These are phyloP conservation scores for Sinapis alba DNA, from an alignment of 441 rosid species.

Conservation along the genomic window DNA sequence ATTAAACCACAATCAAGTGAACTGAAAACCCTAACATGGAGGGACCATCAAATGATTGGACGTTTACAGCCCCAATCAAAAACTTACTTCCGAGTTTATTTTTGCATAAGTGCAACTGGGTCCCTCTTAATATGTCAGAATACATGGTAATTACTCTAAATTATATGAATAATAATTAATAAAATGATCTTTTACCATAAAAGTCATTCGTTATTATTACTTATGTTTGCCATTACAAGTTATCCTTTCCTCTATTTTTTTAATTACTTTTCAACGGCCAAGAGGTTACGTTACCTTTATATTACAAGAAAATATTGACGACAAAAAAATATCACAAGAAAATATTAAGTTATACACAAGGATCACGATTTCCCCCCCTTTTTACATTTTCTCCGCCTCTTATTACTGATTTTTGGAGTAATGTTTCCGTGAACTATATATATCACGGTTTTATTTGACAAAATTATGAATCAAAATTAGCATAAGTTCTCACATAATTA, in stretches of 20 bases:
- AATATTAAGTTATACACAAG: neutral
- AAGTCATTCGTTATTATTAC: constrained; percentile 64
- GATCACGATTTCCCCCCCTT: neutral
- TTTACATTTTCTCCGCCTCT: neutral
- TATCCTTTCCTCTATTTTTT: constrained; percentile 28
- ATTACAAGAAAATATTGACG: neutral
- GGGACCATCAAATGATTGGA: constrained; percentile 1
- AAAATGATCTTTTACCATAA: constrained; percentile 41
- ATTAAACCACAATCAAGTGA: neutral
- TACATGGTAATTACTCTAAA: constrained; percentile 17
- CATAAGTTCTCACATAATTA: neutral
- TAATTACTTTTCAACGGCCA: constrained; percentile 24
- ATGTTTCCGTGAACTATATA: neutral
- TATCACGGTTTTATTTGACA: neutral
- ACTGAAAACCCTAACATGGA: neutral
- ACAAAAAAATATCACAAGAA: too few species aligned
- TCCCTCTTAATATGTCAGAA: constrained; percentile 21
- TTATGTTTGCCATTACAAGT: constrained; percentile 72
- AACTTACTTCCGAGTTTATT: constrained; percentile 17
- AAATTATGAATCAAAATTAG: neutral
- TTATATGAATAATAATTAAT: neutral
- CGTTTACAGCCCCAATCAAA: neutral
- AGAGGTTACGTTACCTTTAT: constrained; percentile 15
- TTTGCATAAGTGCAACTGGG: constrained; percentile 28
- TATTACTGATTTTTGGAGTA: neutral